Evolutionary conservation across 1,284 basidiomycete genomes (phyloP), one percentile per base, ranked within the genome.

Genomic region (Heterobasidion irregulare): DNA sequence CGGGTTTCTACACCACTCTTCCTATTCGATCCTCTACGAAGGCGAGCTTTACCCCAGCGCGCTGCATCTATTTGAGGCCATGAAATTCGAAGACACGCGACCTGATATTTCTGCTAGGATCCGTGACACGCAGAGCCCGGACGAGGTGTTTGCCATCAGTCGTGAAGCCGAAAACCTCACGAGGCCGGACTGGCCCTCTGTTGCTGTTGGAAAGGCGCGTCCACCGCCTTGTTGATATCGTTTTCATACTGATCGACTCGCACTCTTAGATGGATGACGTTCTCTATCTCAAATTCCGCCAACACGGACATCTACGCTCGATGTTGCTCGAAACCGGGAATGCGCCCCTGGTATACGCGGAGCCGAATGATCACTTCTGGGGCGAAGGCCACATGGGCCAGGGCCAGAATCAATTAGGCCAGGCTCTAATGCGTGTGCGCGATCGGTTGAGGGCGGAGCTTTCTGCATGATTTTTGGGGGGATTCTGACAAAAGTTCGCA

Each of bases 21-120:
- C 70, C 8, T 77, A 84, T 60, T 69, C 69, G 2, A 75, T 89
- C 18, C 59, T 79, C 50, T 82, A 79, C 63, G 63, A 71, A 47
- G 72, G 76, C 36, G 71, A 72, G 52, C 67, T 69, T 46, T 89
- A 82, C 58, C 82, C 84, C 6, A 83, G 79, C 2, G 86, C 82
- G 2, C 66, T 79, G 58, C 86, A 89, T 62, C 70, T 89, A 13
- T 74, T 80, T 46, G 84, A 89, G 66, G 84, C 85, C 8, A 69
- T 84, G 59, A 85, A 85, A 64, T 89, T 83, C 63, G 61, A 81
- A 52, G 70, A 70, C 0, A 65, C 70, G 36, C 67, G 70, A 6
- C 74, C 76, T 0, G 76, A 79, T 1, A 59, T 84, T 26, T 80
- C 80, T 5, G 78, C 83, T 54, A 59, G 61, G 33, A 81, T 89